These are phyloP conservation scores for Silene latifolia DNA, from an alignment of 148 eudicot species.

Conservation along the genomic window DNA sequence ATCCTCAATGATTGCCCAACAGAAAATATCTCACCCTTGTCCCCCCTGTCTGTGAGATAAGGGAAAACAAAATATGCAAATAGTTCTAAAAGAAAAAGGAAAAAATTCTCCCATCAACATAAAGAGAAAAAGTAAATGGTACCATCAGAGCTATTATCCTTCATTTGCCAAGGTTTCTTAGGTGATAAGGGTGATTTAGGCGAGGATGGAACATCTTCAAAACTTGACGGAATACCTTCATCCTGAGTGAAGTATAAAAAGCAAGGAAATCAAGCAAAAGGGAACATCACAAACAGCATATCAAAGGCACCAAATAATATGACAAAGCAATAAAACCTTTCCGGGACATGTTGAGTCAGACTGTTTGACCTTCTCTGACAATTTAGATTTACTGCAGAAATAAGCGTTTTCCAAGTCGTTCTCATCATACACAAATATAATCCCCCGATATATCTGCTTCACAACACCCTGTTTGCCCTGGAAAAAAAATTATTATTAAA, in stretches of 20 bases:
- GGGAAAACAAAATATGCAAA: constrained; percentile 12
- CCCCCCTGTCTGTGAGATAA: constrained; percentile 48
- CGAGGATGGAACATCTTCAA: constrained; percentile 64
- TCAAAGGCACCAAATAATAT: constrained; percentile 1
- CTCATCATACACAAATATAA: constrained; percentile 68
- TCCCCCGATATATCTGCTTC: constrained; percentile 76
- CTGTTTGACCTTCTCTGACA: constrained; percentile 63
- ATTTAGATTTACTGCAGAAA: constrained; percentile 59
- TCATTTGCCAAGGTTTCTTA: constrained; percentile 54
- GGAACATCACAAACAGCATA: not conserved
- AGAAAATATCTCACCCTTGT: constrained; percentile 60
- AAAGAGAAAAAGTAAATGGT: not conserved
- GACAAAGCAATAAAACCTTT: constrained; percentile 47
- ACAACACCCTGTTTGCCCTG: constrained; percentile 83
- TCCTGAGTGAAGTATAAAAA: constrained; percentile 34
- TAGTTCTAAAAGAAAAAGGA: not conserved
- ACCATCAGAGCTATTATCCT: constrained; percentile 56
- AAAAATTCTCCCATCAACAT: not conserved
- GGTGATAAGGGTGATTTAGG: constrained; percentile 82
- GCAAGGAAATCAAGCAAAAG: not conserved
- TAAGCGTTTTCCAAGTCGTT: constrained; percentile 74
- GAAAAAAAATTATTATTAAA: constrained; percentile 8
- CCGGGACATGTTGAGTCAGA: constrained; percentile 43
- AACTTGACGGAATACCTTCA: constrained; percentile 50
- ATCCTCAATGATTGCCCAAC: constrained; percentile 89